Evolutionary conservation across 2,329 filamentous ascomycete genomes (phyloP).

Genomic region (Fusarium begoniae): DNA sequence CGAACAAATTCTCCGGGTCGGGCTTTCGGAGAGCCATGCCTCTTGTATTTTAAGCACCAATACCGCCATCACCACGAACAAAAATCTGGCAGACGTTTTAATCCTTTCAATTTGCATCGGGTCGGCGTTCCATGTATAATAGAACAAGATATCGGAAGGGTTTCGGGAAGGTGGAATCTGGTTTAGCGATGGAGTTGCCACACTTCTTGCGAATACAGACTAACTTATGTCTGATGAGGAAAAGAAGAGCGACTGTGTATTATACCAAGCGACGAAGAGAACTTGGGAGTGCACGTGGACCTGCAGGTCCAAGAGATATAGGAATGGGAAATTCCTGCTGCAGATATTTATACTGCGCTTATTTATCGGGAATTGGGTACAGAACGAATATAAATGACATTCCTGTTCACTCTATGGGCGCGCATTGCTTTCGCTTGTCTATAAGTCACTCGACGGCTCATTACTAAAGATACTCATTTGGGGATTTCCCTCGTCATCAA

Average conservation of each 20-base stretch:
- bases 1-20: constrained; percentile 14
- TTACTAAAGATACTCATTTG: constrained; percentile 59
- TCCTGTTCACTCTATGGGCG: constrained; percentile 25
- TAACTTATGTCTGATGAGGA: constrained; percentile 27
- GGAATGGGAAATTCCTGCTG: constrained; percentile 13
- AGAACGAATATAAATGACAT: constrained; percentile 41
- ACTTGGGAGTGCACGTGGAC: constrained; percentile 2
- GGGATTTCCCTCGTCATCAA: constrained; percentile 67
- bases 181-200: constrained; percentile 37
- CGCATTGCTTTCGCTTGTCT: background rate
- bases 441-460: constrained; percentile 36
- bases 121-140: constrained; percentile 49
- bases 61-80: constrained; percentile 27
- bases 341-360: constrained; percentile 19
- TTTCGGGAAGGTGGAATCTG: constrained; percentile 33
- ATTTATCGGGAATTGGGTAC: constrained; percentile 26
- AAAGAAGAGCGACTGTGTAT: constrained; percentile 29
- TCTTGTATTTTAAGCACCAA: constrained; percentile 34
- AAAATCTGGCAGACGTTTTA: constrained; percentile 35
- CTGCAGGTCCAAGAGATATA: constrained; percentile 7
- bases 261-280: constrained; percentile 15
- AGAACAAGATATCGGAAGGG: constrained; percentile 34
- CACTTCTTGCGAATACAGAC: constrained; percentile 30
- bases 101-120: constrained; percentile 43
- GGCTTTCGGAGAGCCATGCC: constrained; percentile 7